Conservation (phyloP, 139 green algal genomes). For the Zygnema cylindricum region DNA sequence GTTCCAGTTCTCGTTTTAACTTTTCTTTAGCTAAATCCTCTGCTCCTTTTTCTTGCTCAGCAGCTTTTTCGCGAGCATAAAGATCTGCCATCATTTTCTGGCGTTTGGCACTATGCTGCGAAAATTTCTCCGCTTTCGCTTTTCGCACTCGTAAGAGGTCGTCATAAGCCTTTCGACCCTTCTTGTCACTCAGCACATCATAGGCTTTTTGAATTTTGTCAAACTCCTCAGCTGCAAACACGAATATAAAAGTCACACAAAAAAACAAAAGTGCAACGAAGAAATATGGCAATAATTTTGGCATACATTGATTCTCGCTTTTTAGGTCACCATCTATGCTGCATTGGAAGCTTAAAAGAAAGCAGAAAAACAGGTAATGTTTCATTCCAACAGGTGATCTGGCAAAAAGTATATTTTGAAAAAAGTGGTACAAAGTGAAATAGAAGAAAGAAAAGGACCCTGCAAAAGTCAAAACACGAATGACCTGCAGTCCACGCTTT, state of each 20-base stretch:
- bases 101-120: slow-evolving; percentile 74
- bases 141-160: slow-evolving; percentile 26
- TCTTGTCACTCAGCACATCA: slow-evolving; percentile 76
- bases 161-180: slow-evolving; percentile 76
- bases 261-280: no score
- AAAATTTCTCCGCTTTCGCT: slow-evolving; percentile 22
- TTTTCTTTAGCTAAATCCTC: slow-evolving; percentile 12
- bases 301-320: no score
- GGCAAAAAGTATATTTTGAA: no score
- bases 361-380: no score
- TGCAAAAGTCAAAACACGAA: no score
- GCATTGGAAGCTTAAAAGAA: no score
- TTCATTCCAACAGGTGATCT: no score
- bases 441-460: no score
- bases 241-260: not conserved
- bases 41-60: slow-evolving; percentile 8
- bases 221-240: slow-evolving; percentile 78
- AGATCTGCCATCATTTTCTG: slow-evolving; percentile 81
- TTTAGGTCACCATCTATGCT: no score
- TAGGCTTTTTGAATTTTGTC: slow-evolving; percentile 82
- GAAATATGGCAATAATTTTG: no score
- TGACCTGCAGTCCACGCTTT: no score
- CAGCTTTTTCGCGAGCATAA: slow-evolving; percentile 70
- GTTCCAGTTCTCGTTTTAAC: not conserved
- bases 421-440: no score